Base-by-base conservation (phyloP, 306 rosid species). In the Sicyos edulis region DNA sequence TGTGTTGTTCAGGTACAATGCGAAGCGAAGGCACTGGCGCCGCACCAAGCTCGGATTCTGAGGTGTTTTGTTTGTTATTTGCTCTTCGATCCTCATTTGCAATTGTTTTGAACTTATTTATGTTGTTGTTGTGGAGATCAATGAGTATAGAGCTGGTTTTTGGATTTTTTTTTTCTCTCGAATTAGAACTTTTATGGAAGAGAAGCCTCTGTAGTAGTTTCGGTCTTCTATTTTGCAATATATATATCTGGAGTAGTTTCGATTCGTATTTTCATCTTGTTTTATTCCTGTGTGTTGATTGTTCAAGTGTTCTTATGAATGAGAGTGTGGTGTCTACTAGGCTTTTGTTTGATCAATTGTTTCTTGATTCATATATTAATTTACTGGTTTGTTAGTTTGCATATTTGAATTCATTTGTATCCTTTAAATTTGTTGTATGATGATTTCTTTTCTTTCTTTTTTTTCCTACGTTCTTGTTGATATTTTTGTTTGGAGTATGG, bases 11-110 rank as follows among this genome's bases (percentile, higher is more conserved):
- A 85, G 89, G 84, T 82, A 85, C 77, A 80, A 85, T 19, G 86
- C 83, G 2, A 85, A 85, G 77, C 85, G 83, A 76, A 82, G 86
- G 77, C 89, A 85, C 78, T 85, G 86, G 89, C 89, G 86, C 54
- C 89, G 85, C 21, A 85, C 89, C 71, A 85, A 82, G 78, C 83
- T 85, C 45, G 86, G 89, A 9, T 85, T 85, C 73, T 82, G 76
- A 82, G 83, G 73, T 69, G 58, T 2, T 64, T 72, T 51, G 45
- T 49, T 3, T 56, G 34, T 76, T 32, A 13, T 13, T 24, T 52
- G 69, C 73, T 55, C 17, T 63, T 62, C 21, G 11, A 15, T 22
- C 71, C 49, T 11, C 37, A 32, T 32, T 54, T 32, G 65, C 61
- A 15, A 32, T 14, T 75, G 16, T 68, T 42, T 63, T 61, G 32